Conservation (phyloP, 2,329 filamentous ascomycete species). For the Bipolaris gigantea region DNA sequence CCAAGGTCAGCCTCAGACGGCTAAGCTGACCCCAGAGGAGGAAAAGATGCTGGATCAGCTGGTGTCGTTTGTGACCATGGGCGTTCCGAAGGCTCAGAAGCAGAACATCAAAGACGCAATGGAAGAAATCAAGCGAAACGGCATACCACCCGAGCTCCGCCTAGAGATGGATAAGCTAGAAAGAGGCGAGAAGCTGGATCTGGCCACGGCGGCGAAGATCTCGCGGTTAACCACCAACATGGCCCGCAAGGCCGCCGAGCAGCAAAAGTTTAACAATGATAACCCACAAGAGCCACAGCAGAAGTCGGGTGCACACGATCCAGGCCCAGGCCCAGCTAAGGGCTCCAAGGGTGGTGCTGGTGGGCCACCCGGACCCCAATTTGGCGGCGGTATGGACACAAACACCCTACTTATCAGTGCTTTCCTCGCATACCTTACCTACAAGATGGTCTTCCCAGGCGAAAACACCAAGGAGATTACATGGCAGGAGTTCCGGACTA, state of each 20-base stretch:
- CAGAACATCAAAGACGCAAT: slow-evolving; percentile 62
- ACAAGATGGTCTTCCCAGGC: slow-evolving; percentile 64
- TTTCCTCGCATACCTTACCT: slow-evolving; percentile 63
- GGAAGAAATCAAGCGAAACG: slow-evolving; percentile 65
- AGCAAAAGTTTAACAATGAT: slow-evolving; percentile 29
- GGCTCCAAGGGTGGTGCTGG: slow-evolving; percentile 31
- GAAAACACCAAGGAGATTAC: slow-evolving; percentile 80
- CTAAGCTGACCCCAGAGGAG: slow-evolving; percentile 58
- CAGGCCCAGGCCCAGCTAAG: slow-evolving; percentile 46
- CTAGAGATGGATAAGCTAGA: slow-evolving; percentile 62
- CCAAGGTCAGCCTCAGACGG: slow-evolving; percentile 48
- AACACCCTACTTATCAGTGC: slow-evolving; percentile 59
- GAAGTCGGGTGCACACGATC: slow-evolving; percentile 51
- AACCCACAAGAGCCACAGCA: slow-evolving; percentile 42
- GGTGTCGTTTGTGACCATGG: slow-evolving; percentile 59
- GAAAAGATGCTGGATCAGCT: slow-evolving; percentile 61
- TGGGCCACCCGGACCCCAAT: slow-evolving; percentile 18
- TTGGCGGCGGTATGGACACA: slow-evolving; percentile 52
- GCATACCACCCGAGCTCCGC: slow-evolving; percentile 69
- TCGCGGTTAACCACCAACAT: slow-evolving; percentile 60
- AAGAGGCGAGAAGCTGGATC: slow-evolving; percentile 52
- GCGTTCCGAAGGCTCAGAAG: slow-evolving; percentile 64
- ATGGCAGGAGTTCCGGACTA: slow-evolving; percentile 93
- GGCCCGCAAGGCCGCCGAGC: slow-evolving; percentile 55
- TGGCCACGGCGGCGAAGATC: slow-evolving; percentile 63